Evolutionary conservation across 2,329 filamentous ascomycete genomes (phyloP).

Genomic region (Fusarium brevicatenulatum): DNA sequence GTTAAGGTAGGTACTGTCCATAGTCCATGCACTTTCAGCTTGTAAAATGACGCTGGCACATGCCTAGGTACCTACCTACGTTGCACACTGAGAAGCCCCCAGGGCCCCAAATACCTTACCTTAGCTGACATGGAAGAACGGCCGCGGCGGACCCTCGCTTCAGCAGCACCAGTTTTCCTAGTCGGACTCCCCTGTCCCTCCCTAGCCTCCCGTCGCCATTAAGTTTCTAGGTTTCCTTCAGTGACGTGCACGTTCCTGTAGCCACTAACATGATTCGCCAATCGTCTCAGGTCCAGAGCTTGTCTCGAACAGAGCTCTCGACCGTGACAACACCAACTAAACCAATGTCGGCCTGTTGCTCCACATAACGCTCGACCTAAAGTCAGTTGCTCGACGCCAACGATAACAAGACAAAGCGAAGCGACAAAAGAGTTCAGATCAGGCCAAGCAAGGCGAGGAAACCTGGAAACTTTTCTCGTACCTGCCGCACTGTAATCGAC

Average conservation of each 20-base stretch:
- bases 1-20: not conserved
- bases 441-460: constrained; percentile 13
- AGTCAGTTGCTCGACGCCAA: constrained; percentile 18
- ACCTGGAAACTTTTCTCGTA: not conserved
- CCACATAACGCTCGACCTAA: constrained; percentile 23
- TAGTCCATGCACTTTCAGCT: not conserved
- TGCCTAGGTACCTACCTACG: not conserved
- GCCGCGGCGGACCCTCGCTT: constrained; percentile 17
- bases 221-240: constrained; percentile 16
- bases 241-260: constrained; percentile 36
- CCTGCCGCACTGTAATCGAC: not conserved
- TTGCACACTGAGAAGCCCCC: not conserved
- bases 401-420: constrained; percentile 15
- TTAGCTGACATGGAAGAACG: not conserved
- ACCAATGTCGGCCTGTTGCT: constrained; percentile 15
- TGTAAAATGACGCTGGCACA: not conserved
- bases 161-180: constrained; percentile 8
- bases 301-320: constrained; percentile 27
- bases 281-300: constrained; percentile 26
- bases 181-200: not conserved
- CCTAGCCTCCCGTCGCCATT: constrained; percentile 1
- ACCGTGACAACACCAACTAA: constrained; percentile 12
- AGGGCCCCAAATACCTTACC: not conserved
- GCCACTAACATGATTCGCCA: constrained; percentile 26
- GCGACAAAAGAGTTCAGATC: constrained; percentile 21